Evolutionary conservation across 345 rosid species (phyloP).

Genomic region (Populus deltoides): DNA sequence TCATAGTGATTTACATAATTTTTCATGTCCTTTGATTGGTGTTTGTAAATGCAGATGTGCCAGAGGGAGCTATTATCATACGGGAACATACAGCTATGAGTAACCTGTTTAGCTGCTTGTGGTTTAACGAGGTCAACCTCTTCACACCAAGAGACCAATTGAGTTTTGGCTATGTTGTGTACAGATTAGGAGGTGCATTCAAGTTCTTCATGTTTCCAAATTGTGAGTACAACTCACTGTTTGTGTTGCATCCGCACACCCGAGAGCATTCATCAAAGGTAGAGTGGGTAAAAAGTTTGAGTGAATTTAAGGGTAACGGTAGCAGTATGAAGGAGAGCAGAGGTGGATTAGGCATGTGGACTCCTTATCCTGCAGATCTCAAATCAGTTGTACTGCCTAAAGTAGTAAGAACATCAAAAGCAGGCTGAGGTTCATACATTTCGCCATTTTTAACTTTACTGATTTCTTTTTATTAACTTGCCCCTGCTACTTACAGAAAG

Average conservation of each 20-base stretch:
- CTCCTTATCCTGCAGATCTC: slow-evolving; percentile 84
- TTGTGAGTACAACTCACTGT: slow-evolving; percentile 87
- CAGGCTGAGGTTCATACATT: slow-evolving; percentile 48
- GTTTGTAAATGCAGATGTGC: slow-evolving; percentile 73
- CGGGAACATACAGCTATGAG: slow-evolving; percentile 78
- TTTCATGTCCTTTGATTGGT: not conserved
- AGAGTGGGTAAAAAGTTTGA: slow-evolving; percentile 83
- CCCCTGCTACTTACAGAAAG: not conserved
- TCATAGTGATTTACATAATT: not conserved
- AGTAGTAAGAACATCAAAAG: slow-evolving; percentile 82
- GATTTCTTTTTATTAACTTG: not conserved
- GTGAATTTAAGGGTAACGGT: slow-evolving; percentile 74
- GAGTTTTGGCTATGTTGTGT: slow-evolving; percentile 84
- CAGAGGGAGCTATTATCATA: slow-evolving; percentile 91
- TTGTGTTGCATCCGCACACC: slow-evolving; percentile 80
- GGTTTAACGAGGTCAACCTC: slow-evolving; percentile 97
- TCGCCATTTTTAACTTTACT: not conserved
- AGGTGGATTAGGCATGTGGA: slow-evolving; percentile 95
- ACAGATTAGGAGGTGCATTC: slow-evolving; percentile 63
- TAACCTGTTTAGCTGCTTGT: slow-evolving; percentile 84
- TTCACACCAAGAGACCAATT: slow-evolving; percentile 98
- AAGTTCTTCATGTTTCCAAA: slow-evolving; percentile 86
- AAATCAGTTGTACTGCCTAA: slow-evolving; percentile 60
- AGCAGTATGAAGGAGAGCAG: slow-evolving; percentile 74
- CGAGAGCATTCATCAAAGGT: slow-evolving; percentile 95